Evolutionary conservation across 768 basidiomycete genomes (phyloP), one percentile per base, ranked within the genome.

Genomic region (Naematelia encephala): DNA sequence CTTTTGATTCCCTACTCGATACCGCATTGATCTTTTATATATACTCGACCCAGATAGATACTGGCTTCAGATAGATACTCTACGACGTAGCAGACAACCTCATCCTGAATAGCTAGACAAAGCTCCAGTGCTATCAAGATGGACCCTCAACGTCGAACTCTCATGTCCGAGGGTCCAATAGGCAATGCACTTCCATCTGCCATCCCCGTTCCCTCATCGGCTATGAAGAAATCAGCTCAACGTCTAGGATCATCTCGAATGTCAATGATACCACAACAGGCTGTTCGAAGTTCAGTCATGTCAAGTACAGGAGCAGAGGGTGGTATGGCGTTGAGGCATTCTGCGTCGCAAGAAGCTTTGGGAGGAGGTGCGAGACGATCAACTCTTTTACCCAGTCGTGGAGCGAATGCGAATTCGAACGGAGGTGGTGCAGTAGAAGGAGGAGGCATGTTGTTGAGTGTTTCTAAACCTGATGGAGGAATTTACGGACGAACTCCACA

Each of bases 401-500:
- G 86, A n/a, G 74, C 83, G 25, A 62, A 43, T 13, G 22, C 21
- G 12, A 51, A 27, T 50, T 5, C 19, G 30, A 22, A 14, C 11
- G 23, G 39, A 22, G 45, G 25, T 28, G n/a, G 60, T 50, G 60
- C 49, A 44, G 42, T 28, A 25, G 28, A 45, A 26, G 39, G 28
- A 56, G 42, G 53, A 25, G 42, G 56, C 16, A 48, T 90, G 5
- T 76, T 88, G 19, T 82, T 84, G 73, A 91, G 89, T 65, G 83
- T 83, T 2, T 82, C 82, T 30, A 88, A 90, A 67, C 81, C 82
- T 16, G 75, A 69, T 49, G 75, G 49, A 81, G 80, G 67, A 82
- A 82, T 76, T 23, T 76, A 75, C 64, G 88, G 88, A 1, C 80
- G 85, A 54, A 93, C 90, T 30, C 91, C 91, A 14, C 77, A 87